These are phyloP conservation scores for Moesziomyces sp. DNA, from an alignment of 1,284 basidiomycete species.

Conservation along the genomic window DNA sequence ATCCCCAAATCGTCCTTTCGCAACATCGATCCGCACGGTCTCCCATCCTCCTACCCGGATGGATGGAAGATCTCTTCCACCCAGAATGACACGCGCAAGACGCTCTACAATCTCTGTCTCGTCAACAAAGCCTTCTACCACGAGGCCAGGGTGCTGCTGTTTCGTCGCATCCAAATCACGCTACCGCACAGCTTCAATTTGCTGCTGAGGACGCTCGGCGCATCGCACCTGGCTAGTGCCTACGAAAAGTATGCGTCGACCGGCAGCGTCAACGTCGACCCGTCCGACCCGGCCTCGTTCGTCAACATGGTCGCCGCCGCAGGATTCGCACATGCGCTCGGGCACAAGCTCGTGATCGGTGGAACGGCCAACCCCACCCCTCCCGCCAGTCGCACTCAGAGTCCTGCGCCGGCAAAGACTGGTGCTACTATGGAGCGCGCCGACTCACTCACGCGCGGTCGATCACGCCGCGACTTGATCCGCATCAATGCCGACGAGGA, in stretches of 20 bases:
- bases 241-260: slow-evolving; percentile 55
- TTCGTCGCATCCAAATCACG: slow-evolving; percentile 63
- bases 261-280: slow-evolving; percentile 51
- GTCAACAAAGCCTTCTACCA: slow-evolving; percentile 60
- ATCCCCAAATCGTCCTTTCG: slow-evolving; percentile 61
- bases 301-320: slow-evolving; percentile 61
- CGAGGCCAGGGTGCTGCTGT: slow-evolving; percentile 62
- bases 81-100: slow-evolving; percentile 53
- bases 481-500: slow-evolving; percentile 47
- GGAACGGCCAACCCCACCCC: slow-evolving; percentile 25
- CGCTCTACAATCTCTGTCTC: slow-evolving; percentile 63
- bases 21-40: slow-evolving; percentile 60
- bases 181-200: slow-evolving; percentile 63
- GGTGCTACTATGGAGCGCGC: slow-evolving; percentile 6
- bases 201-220: slow-evolving; percentile 57
- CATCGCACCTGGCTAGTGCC: slow-evolving; percentile 54
- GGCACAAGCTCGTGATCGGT: slow-evolving; percentile 50
- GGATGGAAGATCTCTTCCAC: slow-evolving; percentile 58
- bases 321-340: slow-evolving; percentile 60
- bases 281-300: slow-evolving; percentile 54
- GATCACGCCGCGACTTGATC: slow-evolving; percentile 23
- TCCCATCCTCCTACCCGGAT: slow-evolving; percentile 61
- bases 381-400: slow-evolving; percentile 33
- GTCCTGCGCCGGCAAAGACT: slow-evolving; percentile 27
- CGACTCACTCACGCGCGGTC: slow-evolving; percentile 13